Evolutionary conservation across 176 grass and related monocot genomes (phyloP).

Genomic region (Pharus latifolius): DNA sequence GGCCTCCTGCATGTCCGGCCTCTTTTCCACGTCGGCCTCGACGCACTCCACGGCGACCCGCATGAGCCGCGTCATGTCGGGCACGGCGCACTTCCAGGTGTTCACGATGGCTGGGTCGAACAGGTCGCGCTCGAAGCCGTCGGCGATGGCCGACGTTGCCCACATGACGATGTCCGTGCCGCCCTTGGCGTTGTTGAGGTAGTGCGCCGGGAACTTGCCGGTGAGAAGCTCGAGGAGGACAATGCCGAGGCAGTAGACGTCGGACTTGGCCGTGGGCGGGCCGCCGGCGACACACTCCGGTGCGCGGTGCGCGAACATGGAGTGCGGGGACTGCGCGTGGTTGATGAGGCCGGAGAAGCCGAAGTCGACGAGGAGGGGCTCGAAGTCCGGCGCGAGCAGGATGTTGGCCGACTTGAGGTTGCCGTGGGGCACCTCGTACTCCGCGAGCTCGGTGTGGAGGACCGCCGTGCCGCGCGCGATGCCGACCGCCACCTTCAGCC

Average conservation of each 20-base stretch:
- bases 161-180: constrained; percentile 87
- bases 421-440: constrained; percentile 49
- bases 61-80: constrained; percentile 73
- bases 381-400: constrained; percentile 67
- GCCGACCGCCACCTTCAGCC: constrained; percentile 52
- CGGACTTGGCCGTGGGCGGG: constrained; percentile 41
- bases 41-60: constrained; percentile 47
- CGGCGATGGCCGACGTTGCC: constrained; percentile 44
- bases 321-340: not conserved
- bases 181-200: constrained; percentile 54
- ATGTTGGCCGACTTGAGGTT: constrained; percentile 94
- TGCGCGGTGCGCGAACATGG: constrained; percentile 44
- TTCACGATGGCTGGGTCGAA: constrained; percentile 55
- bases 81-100: constrained; percentile 35
- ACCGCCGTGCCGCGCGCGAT: constrained; percentile 40
- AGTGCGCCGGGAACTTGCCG: constrained; percentile 80
- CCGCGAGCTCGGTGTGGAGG: constrained; percentile 46
- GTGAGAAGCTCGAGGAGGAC: constrained; percentile 89
- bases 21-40: constrained; percentile 27
- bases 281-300: constrained; percentile 33
- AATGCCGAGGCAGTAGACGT: constrained; percentile 92
- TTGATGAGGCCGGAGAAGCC: constrained; percentile 50
- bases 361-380: constrained; percentile 85
- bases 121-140: constrained; percentile 58
- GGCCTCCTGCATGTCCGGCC: constrained; percentile 43